Conservation (phyloP, 257 asterid genomes). For the Primulina tabacum region DNA sequence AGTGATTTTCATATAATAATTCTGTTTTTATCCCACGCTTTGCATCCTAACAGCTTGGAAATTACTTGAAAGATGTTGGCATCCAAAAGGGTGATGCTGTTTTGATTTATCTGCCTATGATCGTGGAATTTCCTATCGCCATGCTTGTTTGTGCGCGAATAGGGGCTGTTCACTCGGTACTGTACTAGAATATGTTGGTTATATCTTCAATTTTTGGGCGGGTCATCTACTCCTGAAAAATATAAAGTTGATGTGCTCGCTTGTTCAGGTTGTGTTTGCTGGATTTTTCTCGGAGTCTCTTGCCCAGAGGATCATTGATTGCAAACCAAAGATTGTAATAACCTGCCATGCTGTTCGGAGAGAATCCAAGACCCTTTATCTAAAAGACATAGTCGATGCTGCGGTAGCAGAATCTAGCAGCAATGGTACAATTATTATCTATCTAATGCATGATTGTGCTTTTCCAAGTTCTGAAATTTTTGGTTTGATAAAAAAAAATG, state of each 20-base stretch:
- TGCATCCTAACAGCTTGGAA: slow-evolving; percentile 64
- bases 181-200: slow-evolving; percentile 5
- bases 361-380: slow-evolving; percentile 81
- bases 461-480: background rate
- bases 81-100: slow-evolving; percentile 84
- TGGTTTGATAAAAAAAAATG: background rate
- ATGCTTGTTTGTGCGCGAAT: slow-evolving; percentile 99
- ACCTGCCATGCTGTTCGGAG: slow-evolving; percentile 94
- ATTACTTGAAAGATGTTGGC: slow-evolving; percentile 89
- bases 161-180: slow-evolving; percentile 98
- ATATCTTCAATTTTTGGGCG: background rate
- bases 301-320: slow-evolving; percentile 84
- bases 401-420: slow-evolving; percentile 68
- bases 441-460: background rate
- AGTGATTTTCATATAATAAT: too few species aligned
- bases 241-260: slow-evolving; percentile 10
- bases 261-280: slow-evolving; percentile 86
- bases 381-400: slow-evolving; percentile 81
- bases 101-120: slow-evolving; percentile 91
- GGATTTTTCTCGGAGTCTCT: slow-evolving; percentile 94
- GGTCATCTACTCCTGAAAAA: slow-evolving; percentile 18
- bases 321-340: slow-evolving; percentile 86
- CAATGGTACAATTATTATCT: slow-evolving; percentile 63
- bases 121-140: slow-evolving; percentile 91
- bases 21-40: background rate